A percentile compares a stretch with the other conserved stretches of the same genome.
Evolutionary conservation across 2,329 filamentous ascomycete genomes (phyloP).

Genomic region (Clathrospora elynae): DNA sequence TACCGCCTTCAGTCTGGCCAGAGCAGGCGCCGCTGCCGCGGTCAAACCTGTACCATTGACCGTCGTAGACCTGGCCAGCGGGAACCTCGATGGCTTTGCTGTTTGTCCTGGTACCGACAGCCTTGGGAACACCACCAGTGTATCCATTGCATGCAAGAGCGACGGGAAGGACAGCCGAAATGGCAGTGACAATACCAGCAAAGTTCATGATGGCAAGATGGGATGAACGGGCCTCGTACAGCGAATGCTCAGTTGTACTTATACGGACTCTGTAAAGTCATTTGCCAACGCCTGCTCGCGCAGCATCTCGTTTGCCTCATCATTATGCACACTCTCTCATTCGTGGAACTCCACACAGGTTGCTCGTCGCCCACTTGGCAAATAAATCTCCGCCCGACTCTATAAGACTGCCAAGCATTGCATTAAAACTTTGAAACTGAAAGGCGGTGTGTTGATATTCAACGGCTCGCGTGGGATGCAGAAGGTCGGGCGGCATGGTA

Average conservation of each 20-base stretch:
- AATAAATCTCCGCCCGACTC: constrained; percentile 8
- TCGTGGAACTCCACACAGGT: constrained; percentile 20
- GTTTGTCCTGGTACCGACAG: constrained; percentile 35
- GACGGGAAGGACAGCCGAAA: constrained; percentile 27
- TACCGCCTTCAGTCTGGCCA: constrained; percentile 28
- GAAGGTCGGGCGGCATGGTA: not conserved
- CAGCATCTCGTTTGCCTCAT: not conserved
- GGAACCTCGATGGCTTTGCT: constrained; percentile 32
- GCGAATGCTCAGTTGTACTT: constrained; percentile 5
- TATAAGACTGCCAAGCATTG: constrained; percentile 9
- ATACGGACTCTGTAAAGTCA: constrained; percentile 4
- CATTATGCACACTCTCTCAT: constrained; percentile 11
- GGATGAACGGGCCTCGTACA: no score
- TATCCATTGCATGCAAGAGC: constrained; percentile 34
- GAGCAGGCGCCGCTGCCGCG: constrained; percentile 34
- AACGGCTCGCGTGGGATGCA: constrained; percentile 8
- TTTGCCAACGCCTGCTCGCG: not conserved
- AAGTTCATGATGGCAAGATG: constrained; percentile 23
- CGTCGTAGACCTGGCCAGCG: constrained; percentile 32
- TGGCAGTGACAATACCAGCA: constrained; percentile 16
- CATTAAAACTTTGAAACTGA: constrained; percentile 8
- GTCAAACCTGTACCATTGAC: constrained; percentile 33
- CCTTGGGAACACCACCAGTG: constrained; percentile 30
- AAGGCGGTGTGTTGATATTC: not conserved
- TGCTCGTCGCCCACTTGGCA: constrained; percentile 16